Base-by-base conservation (phyloP, 352 stramenopile genomes). In the Globisporangium viniferum region DNA sequence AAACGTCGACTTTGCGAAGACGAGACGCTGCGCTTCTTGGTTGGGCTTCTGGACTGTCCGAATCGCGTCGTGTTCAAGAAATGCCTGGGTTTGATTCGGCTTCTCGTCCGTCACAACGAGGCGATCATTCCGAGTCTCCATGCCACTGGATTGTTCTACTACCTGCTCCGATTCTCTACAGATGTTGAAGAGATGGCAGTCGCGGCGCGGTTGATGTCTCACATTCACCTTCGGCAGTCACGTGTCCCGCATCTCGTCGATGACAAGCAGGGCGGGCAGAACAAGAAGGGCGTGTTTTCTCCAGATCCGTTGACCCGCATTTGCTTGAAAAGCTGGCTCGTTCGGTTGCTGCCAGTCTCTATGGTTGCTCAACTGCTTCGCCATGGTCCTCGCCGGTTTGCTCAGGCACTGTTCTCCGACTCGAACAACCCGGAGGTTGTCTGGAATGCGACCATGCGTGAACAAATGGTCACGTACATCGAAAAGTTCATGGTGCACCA, bases 51-150 rank as follows among this genome's bases (percentile, higher is more conserved):
- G 31, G 86, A 93, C 68, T 91, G 84, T 51, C 88, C 86, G 18
- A 94, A 94, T 72, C 84, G 88, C 49, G 81, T 91, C 36, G 88
- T 94, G 22, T 95, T 94, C 64, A 92, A 92, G 71, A 93, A 94
- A 33, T 91, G 82, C 22, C 75, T 95, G 8, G 84, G 86, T 1
- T 76, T 95, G 65, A 89, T 95, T 77, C 77, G 84, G 6, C 75
- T 94, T 36, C 80, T 95, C 7, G 86, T 95, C 59, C 82, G 87
- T 15, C 88, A 95, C 74, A 94, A 96, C 56, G 86, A 93, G 63
- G 71, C 85, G 33, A 90, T 94, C 58, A 93, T 96, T 33, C 88
- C 86, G 18, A 89, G 82, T 61, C 78, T 96, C 0, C 87, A 96
- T 55, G 84, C 85, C 1, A 94, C 88, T 5, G 88, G 88, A 5